These are phyloP conservation scores for Dimargaris xerosporica DNA, from an alignment of 192 early-diverging fungal species.

Conservation along the genomic window DNA sequence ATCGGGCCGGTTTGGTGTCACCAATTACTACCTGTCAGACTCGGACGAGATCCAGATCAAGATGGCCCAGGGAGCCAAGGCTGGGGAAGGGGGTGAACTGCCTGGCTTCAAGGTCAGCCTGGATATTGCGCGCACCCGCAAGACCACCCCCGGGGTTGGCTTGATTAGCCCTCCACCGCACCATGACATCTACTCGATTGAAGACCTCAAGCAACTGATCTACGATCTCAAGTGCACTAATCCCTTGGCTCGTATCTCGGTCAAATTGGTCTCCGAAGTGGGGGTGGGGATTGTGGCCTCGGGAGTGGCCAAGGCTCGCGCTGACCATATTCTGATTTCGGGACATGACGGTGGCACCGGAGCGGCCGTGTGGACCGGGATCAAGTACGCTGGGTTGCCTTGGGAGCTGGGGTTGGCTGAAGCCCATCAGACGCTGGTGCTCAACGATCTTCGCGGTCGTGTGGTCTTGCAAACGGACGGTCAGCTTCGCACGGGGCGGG, in stretches of 20 bases:
- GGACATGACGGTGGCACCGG: slow-evolving; percentile 99
- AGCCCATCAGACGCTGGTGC: slow-evolving; percentile 95
- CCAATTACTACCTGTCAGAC: slow-evolving; percentile 84
- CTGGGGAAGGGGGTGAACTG: slow-evolving; percentile 90
- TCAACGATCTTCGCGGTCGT: slow-evolving; percentile 91
- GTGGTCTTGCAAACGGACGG: slow-evolving; percentile 96
- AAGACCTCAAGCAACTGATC: slow-evolving; percentile 97
- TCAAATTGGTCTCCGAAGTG: slow-evolving; percentile 95
- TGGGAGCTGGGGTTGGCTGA: slow-evolving; percentile 99
- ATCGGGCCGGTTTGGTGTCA: slow-evolving; percentile 95
- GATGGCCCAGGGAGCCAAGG: slow-evolving; percentile 98
- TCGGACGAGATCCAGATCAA: slow-evolving; percentile 98
- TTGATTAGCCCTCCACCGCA: slow-evolving; percentile 96
- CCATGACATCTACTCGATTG: slow-evolving; percentile 99
- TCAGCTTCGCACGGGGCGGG: slow-evolving; percentile 92
- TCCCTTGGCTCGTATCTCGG: slow-evolving; percentile 76
- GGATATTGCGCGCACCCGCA: slow-evolving; percentile 72
- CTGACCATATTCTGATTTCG: slow-evolving; percentile 86
- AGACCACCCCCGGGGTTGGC: slow-evolving; percentile 90
- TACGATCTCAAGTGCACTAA: slow-evolving; percentile 96
- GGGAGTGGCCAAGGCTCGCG: slow-evolving; percentile 93
- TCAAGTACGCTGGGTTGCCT: slow-evolving; percentile 95
- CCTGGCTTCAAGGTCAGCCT: slow-evolving; percentile 57
- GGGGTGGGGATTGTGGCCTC: slow-evolving; percentile 95
- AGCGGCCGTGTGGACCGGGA: slow-evolving; percentile 92